Evolutionary conservation across 1,284 basidiomycete genomes (phyloP), one percentile per base, ranked within the genome.

Genomic region (Somion occarium): DNA sequence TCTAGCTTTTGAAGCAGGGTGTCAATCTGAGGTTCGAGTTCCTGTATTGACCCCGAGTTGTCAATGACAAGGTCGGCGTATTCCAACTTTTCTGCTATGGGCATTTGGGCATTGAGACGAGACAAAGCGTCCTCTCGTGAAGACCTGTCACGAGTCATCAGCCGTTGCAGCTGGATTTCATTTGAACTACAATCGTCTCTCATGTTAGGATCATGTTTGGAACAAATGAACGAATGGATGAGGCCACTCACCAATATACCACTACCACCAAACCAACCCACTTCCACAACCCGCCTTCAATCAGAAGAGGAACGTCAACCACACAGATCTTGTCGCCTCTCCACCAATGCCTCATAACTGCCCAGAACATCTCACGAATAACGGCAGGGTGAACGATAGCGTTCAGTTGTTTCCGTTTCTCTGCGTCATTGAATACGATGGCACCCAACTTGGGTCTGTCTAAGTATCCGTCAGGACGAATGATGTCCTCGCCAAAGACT

Each of bases 341-440:
- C 30, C 93, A 50, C 94, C 96, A 99, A 56, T 74, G 75, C 52
- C 73, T 71, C 45, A 93, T 44, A 4, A 97, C 76, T 50, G 73
- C 72, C 77, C 78, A 81, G 13, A 88, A 66, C 81, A 98, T 92
- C 13, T 79, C 83, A 52, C 77, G 75, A 48, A 86, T 73, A 23
- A 99, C 92, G 0, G 91, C 88, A 2, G 94, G 93, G 66, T 99
- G 96, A 1, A 96, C 83, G 59, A 98, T 94, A 2, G 72, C 69
- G 64, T 98, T 98, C 55, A 98, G 69, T 63, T 76, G 75, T 61
- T 78, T 81, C 44, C 94, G 76, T 68, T 93, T 81, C 15, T 63
- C 69, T 46, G 82, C 81, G 64, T 94, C 85, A 30, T 78, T 80
- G 71, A 99, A 99, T 38, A 98, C 82, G 58, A 97, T 83, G 15